Base-by-base conservation (phyloP, 2,329 filamentous ascomycete genomes). In the Alternaria dauci region DNA sequence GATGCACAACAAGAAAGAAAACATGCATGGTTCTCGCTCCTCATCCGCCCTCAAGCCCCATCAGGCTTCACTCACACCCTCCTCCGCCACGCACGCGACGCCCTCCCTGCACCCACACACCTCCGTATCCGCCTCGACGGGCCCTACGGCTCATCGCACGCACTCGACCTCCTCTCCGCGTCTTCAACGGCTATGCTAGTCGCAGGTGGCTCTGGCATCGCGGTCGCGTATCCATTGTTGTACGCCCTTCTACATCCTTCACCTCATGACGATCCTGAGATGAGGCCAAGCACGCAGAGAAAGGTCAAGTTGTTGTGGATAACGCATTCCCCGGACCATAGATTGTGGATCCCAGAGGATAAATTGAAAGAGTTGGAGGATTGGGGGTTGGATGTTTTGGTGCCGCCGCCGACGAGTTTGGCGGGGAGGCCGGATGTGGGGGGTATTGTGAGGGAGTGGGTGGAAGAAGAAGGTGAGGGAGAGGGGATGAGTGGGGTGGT, bases 171-270 rank as follows among this genome's bases (percentile, higher is more conserved):
- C 70, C 79, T 90, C 8, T 80, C 83, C 18, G 20, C 20, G 20
- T 80, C 82, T 16, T 78, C 83, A 39, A 80, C 83, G 0, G 81
- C 84, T 0, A 74, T 90, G 4, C 72, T 90, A 11, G 79, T 91
- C 8, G 87, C 87, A 1, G 88, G 88, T 3, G 88, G 88, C 0
- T 88, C 85, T 28, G 88, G 88, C 5, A 88, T 90, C 44, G 88
- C 87, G 2, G 88, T 90, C 25, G 83, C 84, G 0, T 89, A 88
- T 69, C 87, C 88, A 0, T 77, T 90, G 2, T 79, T 86, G 1
- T 87, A 85, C 79, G 79, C 83, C n/a, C 71, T 87, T 1, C 71
- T 83, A 0, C 50, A 69, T 67, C 69, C 71, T 59, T 32, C 57
- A 0, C 9, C 60, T 9, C 59, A 65, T 11, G 69, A 65, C 11